Conservation (phyloP, 176 grass and related monocot species). For the Oryza punctata region DNA sequence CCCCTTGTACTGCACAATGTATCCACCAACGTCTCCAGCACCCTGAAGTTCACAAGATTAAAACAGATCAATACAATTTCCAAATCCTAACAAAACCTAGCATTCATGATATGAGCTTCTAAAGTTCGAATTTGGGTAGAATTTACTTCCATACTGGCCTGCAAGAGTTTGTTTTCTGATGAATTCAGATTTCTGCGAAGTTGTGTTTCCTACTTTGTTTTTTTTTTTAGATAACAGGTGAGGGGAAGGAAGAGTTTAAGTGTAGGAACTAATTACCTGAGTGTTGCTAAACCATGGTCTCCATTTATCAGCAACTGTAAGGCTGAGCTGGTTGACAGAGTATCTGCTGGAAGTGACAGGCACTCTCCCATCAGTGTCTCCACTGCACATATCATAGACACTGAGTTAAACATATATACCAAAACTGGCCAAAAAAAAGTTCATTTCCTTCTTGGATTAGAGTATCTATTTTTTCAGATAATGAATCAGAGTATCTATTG, state of each 20-base stretch:
- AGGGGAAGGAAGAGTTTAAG: not conserved
- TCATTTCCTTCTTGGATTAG: not conserved
- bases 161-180: not conserved
- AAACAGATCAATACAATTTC: not conserved
- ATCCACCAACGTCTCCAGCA: slow-evolving; percentile 74
- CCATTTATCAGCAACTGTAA: slow-evolving; percentile 56
- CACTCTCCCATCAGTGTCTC: slow-evolving; percentile 70
- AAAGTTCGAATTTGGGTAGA: not conserved
- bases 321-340: slow-evolving; percentile 71
- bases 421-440: not conserved
- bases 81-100: not conserved
- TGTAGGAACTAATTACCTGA: slow-evolving; percentile 38
- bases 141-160: not conserved
- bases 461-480: not conserved
- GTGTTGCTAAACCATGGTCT: slow-evolving; percentile 62
- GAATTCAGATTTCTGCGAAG: not conserved
- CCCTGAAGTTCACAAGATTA: slow-evolving; percentile 37
- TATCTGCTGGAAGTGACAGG: slow-evolving; percentile 83
- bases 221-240: not conserved
- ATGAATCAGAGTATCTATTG: not conserved
- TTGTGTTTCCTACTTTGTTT: not conserved
- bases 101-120: not conserved
- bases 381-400: slow-evolving; percentile 48
- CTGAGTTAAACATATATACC: not conserved
- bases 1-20: slow-evolving; percentile 51